Evolutionary conservation across 2,329 filamentous ascomycete species (phyloP), one percentile per base, ranked within the genome.

Genomic region (Amesomyces nigricolor): DNA sequence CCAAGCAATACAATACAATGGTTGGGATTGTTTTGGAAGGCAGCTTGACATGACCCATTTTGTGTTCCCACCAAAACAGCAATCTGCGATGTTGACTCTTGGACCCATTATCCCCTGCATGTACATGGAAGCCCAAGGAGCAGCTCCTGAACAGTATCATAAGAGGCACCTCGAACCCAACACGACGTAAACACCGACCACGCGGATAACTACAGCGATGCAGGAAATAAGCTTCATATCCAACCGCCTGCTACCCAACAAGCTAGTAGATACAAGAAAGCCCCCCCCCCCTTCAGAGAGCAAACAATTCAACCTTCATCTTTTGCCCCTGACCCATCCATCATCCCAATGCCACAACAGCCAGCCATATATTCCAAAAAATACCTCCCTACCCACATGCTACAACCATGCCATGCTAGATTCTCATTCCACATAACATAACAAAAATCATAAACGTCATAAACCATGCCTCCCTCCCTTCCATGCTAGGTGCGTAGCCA

Each of bases 211-310:
- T n/a, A n/a, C n/a, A n/a, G n/a, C n/a, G n/a, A n/a, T n/a, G n/a
- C 37, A 51, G 42, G 19, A 46, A 49, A 50, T 11, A 47, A 13
- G 42, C 35, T 47, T 53, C 51, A 57, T 47, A 47, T 53, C 39
- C 54, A 43, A 26, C 19, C 26, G 32, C 32, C 32, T 35, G 32
- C 8, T 35, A 35, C 11, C 47, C 4, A 5, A 40, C 19, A 16
- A 45, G 30, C 22, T 51, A 47, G 26, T 56, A 56, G 37, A 47
- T 51, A 56, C 38, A 56, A 30, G 38, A 51, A 47, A 43, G n/a
- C 43, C 39, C 49, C 46, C 51, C 29, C 30, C 38, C 44, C 47
- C 51, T 45, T n/a, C 44, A 44, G 48, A 51, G 43, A 14, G 42
- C 37, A 29, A 37, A 13, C 14, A 45, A 14, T 26, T 26, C 43